Evolutionary conservation across 257 asterid genomes (phyloP).

Genomic region (Solanum virginianum): DNA sequence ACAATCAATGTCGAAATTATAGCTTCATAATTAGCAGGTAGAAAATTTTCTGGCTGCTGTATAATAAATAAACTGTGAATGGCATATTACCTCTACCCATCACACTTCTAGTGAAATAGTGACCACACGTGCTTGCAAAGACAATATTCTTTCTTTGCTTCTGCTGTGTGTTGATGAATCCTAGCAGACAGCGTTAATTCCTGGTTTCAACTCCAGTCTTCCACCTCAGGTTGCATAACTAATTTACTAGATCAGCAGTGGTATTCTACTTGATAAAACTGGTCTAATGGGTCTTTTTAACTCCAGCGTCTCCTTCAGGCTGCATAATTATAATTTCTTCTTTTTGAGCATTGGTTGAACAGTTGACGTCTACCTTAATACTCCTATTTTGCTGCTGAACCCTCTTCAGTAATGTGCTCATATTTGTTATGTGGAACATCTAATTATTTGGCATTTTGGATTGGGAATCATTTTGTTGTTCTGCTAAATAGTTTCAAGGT

Average conservation of each 20-base stretch:
- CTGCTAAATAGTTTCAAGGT: not conserved
- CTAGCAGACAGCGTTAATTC: not conserved
- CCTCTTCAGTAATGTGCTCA: not conserved
- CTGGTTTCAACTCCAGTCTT: not conserved
- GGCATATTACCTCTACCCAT: not conserved
- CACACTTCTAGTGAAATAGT: not conserved
- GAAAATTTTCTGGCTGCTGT: not conserved
- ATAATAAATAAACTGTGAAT: not conserved
- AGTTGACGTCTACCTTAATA: not conserved
- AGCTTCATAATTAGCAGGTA: not conserved
- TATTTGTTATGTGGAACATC: not conserved
- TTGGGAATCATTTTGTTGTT: not conserved
- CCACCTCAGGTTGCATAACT: not conserved
- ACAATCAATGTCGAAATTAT: not conserved
- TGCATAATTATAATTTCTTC: not conserved
- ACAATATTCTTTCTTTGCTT: not conserved
- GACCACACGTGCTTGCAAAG: not conserved
- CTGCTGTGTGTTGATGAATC: not conserved
- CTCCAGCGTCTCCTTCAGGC: not conserved
- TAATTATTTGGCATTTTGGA: not conserved
- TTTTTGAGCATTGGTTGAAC: not conserved
- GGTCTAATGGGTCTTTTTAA: not conserved
- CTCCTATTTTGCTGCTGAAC: not conserved
- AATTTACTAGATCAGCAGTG: not conserved
- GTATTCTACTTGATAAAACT: not conserved